Conservation (phyloP, 2,329 filamentous ascomycete species). For the Ophiocordyceps camponoti-floridani region DNA sequence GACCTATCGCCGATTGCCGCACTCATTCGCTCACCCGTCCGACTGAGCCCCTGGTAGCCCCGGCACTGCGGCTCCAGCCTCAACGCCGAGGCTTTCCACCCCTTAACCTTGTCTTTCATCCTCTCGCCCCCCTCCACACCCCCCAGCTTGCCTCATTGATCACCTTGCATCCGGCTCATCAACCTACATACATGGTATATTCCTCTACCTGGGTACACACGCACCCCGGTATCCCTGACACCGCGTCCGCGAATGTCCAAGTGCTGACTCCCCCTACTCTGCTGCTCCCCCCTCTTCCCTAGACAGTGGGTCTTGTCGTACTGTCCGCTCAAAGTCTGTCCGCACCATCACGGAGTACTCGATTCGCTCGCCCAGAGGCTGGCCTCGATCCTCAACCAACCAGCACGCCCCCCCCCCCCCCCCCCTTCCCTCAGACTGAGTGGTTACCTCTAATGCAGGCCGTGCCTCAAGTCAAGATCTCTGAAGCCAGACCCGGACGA, state of each 20-base stretch:
- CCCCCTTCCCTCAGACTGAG: neutral
- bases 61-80: conserved; percentile 2
- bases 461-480: conserved; percentile 10
- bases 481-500: conserved; percentile 11
- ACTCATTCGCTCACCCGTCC: neutral
- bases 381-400: neutral
- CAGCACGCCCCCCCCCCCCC: no score
- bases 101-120: neutral
- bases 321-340: neutral
- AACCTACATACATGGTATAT: neutral
- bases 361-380: neutral
- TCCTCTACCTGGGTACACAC: neutral
- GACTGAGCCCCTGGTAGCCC: conserved; percentile 2
- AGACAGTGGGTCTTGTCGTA: neutral
- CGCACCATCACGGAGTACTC: neutral
- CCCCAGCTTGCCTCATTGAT: conserved; percentile 1
- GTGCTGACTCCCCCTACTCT: neutral
- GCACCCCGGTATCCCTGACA: neutral
- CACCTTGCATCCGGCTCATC: conserved; percentile 2
- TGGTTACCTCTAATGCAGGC: conserved; percentile 6
- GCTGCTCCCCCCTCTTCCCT: no score
- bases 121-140: neutral
- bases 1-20: neutral
- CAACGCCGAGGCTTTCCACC: neutral
- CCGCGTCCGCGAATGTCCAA: neutral